These are phyloP conservation scores for Dioscorea zingiberensis DNA, from an alignment of 106 monocot species.

Conservation along the genomic window DNA sequence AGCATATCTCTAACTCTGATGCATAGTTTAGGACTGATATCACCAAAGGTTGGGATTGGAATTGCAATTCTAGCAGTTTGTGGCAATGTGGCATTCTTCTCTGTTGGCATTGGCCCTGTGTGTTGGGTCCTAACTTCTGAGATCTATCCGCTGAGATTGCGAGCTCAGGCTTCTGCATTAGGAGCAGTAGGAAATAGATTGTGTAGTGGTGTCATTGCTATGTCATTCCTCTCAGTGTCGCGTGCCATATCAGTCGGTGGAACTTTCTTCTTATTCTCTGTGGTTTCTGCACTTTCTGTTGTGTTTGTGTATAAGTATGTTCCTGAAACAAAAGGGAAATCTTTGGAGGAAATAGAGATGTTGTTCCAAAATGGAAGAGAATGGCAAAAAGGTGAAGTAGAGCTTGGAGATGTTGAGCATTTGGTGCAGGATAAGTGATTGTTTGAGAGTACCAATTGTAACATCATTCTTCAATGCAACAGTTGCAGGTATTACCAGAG, in stretches of 20 bases:
- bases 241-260: conserved; percentile 60
- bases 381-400: conserved; percentile 41
- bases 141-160: conserved; percentile 74
- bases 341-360: conserved; percentile 77
- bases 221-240: conserved; percentile 79
- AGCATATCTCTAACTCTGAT: conserved; percentile 39
- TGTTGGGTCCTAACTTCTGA: conserved; percentile 88
- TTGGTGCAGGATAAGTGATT: conserved; percentile 23
- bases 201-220: conserved; percentile 76
- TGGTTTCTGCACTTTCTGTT: conserved; percentile 58
- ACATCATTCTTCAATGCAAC: too few relatives aligned
- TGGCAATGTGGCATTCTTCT: conserved; percentile 92
- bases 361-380: conserved; percentile 47
- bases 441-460: neutral
- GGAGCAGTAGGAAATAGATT: conserved; percentile 72
- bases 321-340: conserved; percentile 90
- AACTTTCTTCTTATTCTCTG: conserved; percentile 62
- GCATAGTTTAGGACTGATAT: conserved; percentile 26
- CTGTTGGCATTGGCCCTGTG: conserved; percentile 83
- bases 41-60: conserved; percentile 33
- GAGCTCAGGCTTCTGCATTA: conserved; percentile 87
- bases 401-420: conserved; percentile 75
- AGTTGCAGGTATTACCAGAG: too few relatives aligned
- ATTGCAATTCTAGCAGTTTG: conserved; percentile 63
- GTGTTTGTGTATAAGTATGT: conserved; percentile 58